Evolutionary conservation across 306 rosid genomes (phyloP).

Genomic region (Psophocarpus tetragonolobus): DNA sequence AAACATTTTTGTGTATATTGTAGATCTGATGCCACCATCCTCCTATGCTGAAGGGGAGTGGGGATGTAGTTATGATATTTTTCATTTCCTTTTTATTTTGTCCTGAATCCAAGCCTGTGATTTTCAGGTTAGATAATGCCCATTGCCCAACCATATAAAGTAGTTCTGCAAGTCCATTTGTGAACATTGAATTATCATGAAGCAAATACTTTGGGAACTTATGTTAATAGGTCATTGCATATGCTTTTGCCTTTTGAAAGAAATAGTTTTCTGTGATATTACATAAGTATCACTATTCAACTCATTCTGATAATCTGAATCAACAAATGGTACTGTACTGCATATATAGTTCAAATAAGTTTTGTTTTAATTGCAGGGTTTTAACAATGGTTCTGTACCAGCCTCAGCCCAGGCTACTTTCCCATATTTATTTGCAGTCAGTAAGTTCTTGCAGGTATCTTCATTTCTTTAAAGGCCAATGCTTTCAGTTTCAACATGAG

Average conservation of each 20-base stretch:
- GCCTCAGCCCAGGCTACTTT: slow-evolving; percentile 82
- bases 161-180: slow-evolving; percentile 7
- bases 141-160: background rate
- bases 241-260: background rate
- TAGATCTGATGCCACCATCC: background rate
- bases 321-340: background rate
- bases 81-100: background rate
- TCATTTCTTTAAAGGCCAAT: slow-evolving; percentile 8
- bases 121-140: slow-evolving; percentile 6
- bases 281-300: background rate
- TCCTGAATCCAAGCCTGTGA: background rate
- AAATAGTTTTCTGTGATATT: background rate
- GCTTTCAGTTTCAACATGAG: background rate
- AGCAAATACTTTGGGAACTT: background rate
- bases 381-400: slow-evolving; percentile 75
- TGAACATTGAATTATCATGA: background rate
- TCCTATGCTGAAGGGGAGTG: background rate
- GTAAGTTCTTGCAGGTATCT: slow-evolving; percentile 89
- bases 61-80: background rate
- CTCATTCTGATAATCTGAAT: slow-evolving; percentile 3
- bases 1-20: background rate
- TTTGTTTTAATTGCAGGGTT: slow-evolving; percentile 50
- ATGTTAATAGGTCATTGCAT: background rate
- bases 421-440: slow-evolving; percentile 82
- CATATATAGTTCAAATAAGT: slow-evolving; percentile 16